Base-by-base conservation (phyloP, 371 early-diverging fungal species). In the Saksenaea vasiformis region DNA sequence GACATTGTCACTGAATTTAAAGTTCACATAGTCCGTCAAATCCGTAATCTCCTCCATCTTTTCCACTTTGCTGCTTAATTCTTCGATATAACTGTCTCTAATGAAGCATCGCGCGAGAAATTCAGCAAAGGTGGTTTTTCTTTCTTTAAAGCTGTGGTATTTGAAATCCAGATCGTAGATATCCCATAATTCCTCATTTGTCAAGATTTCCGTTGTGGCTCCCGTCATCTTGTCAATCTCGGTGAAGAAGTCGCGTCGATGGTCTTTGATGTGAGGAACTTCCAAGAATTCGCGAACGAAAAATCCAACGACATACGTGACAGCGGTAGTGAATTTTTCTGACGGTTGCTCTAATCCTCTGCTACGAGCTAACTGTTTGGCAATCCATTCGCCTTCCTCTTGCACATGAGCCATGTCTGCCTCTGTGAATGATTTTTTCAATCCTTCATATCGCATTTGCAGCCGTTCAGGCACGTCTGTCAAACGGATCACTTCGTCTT, bases 391-490 rank as follows among this genome's bases (percentile, higher is more conserved):
- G 3, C 82, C 79, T 76, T 88, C 90, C 60, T 82, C 83, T 59
- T 87, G 85, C 9, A 91, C 76, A 10, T 82, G 79, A 13, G 79
- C 78, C 8, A 69, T 74, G 13, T 80, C 67, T 17, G 72, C 66
- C 27, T 44, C 65, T 34, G 61, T 69, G 58, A 76, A 76, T n/a
- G 58, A 64, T 59, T 72, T 84, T 17, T 77, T 74, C 55, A 69
- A 51, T 3, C 84, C 84, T 62, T 68, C 81, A 64, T 74, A 87
- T 39, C 85, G 85, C 75, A 87, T 81, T 70, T 96, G 97, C 72
- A 96, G 80, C 47, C 99, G 89, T 63, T 98, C 99, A 5, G 99
- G 99, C 1, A 96, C 78, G 68, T 98, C 98, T 34, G 85, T 84
- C 3, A 86, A 67, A 36, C 95, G 88, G 65, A 98, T 96, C 5